Base-by-base conservation (phyloP, 2,329 filamentous ascomycete genomes). In the Fusarium sp. region DNA sequence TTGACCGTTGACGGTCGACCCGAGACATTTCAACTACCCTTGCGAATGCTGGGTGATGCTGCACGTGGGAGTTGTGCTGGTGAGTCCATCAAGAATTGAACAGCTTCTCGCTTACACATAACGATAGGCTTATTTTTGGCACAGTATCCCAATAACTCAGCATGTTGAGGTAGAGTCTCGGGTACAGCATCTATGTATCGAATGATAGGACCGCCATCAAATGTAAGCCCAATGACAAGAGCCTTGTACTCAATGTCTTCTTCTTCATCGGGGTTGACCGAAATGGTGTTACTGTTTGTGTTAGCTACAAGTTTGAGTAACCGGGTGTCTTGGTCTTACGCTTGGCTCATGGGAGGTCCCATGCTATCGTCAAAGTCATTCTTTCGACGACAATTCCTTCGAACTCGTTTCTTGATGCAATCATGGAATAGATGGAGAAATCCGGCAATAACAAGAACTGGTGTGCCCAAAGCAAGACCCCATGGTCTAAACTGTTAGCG, bases 401-500 rank as follows among this genome's bases (percentile, higher is more conserved):
- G 78, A 23, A 84, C 73, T 6, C 78, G 77, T 58, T 78, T 79
- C 35, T 73, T 76, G 11, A 78, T 77, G 64, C 75, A 79, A 53
- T 80, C 78, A 57, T 84, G 82, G 44, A 86, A 75, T 38, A 86
- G 77, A 73, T 86, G 81, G 37, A 85, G 81, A 42, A 87, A 69
- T 1, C 85, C 86, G 8, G 86, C 87, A 49, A 88, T 85, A 28
- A 89, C 86, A 11, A 89, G 80, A 4, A 89, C 86, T 0, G 87
- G 87, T 1, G 87, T 89, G 9, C 87, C 87, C 15, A 89, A 75
- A 15, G 87, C 87, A 9, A 89, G 82, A 3, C 84, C 86, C 87
- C 87, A 89, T 1, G 84, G 84, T 18, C 82, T 84, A 38, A 37
- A 29, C 28, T n/a, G 65, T 70, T 43, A 60, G 56, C 38, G 28